phyloP scores from a whole-genome alignment of 2,329 filamentous ascomycete genomes.

The Fonsecaea pedrosoi region DNA sequence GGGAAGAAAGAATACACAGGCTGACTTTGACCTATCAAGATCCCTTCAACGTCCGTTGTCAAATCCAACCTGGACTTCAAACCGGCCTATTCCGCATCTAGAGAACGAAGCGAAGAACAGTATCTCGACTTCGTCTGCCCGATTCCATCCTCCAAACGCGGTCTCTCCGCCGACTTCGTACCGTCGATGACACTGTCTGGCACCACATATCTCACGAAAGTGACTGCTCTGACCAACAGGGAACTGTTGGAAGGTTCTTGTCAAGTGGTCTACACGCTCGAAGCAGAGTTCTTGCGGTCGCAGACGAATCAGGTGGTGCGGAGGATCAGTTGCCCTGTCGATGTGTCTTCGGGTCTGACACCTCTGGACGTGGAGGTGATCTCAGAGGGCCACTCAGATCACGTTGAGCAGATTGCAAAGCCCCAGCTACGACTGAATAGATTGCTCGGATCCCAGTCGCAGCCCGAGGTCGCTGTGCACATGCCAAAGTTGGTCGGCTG shows the following conservation, averaged over 20 bases:
- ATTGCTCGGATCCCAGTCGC: constrained; percentile 16
- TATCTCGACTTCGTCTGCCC: constrained; percentile 31
- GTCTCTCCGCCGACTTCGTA: constrained; percentile 19
- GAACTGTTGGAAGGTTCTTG: constrained; percentile 33
- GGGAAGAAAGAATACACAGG: neutral
- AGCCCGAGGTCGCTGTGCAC: constrained; percentile 27
- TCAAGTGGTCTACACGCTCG: constrained; percentile 33
- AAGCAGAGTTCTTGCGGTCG: constrained; percentile 32
- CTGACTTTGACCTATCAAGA: constrained; percentile 8
- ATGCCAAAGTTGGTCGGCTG: constrained; percentile 31
- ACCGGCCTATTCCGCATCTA: constrained; percentile 28
- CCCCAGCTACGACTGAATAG: constrained; percentile 24
- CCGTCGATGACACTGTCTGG: constrained; percentile 33
- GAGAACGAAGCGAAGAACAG: constrained; percentile 28
- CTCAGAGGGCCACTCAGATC: neutral
- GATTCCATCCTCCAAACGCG: constrained; percentile 16
- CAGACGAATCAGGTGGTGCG: constrained; percentile 24
- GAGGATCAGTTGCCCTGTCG: constrained; percentile 30
- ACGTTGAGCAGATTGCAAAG: constrained; percentile 26
- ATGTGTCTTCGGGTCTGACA: constrained; percentile 28
- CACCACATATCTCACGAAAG: constrained; percentile 32
- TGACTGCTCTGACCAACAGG: constrained; percentile 30
- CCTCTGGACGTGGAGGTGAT: constrained; percentile 30
- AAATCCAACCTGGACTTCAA: constrained; percentile 31
- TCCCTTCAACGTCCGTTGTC: constrained; percentile 21